These are phyloP conservation scores for Coemansia erecta DNA, from an alignment of 192 early-diverging fungal species.

Conservation along the genomic window DNA sequence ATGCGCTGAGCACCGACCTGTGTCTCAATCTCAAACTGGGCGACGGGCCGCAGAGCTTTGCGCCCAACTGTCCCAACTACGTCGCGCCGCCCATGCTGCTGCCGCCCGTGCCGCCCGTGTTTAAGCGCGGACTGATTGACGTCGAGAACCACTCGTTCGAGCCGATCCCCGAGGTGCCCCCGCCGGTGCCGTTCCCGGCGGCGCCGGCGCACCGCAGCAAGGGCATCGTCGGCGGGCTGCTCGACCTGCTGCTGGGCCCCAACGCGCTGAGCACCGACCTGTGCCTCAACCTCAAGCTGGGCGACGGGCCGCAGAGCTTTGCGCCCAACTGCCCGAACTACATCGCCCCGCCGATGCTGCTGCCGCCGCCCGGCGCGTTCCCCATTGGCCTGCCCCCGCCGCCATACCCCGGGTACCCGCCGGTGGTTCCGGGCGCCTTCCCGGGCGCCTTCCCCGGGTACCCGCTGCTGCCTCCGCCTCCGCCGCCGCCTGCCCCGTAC, in stretches of 20 bases:
- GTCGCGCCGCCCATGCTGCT: constrained; percentile 38
- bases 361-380: constrained; percentile 35
- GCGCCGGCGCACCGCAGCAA: constrained; percentile 40
- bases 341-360: constrained; percentile 31
- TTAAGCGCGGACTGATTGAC: constrained; percentile 47
- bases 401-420: constrained; percentile 5
- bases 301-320: constrained; percentile 47
- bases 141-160: constrained; percentile 27
- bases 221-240: constrained; percentile 38
- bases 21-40: constrained; percentile 50
- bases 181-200: constrained; percentile 28
- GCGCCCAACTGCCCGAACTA: constrained; percentile 43
- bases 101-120: constrained; percentile 29
- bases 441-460: not conserved
- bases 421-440: not conserved
- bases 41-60: constrained; percentile 50
- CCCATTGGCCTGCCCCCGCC: constrained; percentile 13
- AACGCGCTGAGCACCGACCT: constrained; percentile 42
- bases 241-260: constrained; percentile 45
- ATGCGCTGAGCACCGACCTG: constrained; percentile 37
- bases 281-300: constrained; percentile 48
- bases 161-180: constrained; percentile 15
- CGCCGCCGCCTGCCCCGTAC: not conserved
- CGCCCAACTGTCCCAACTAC: constrained; percentile 47
- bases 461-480: not conserved